Percentiles rank a stretch among this genome's conserved stretches.
These are phyloP conservation scores for Thermoascus crustaceus DNA, from an alignment of 2,329 filamentous ascomycete genomes.

Conservation along the genomic window DNA sequence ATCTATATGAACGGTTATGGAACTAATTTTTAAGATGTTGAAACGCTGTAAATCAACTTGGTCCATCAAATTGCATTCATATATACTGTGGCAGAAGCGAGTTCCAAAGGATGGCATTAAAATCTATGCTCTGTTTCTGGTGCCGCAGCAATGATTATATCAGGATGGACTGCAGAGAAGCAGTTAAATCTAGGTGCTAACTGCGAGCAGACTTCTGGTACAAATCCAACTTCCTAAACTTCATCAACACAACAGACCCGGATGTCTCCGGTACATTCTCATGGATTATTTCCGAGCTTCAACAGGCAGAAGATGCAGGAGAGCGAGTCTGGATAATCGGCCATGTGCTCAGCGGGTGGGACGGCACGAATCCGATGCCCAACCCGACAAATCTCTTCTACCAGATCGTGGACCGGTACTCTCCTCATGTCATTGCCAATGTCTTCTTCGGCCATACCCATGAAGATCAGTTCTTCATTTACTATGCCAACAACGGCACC, in stretches of 20 bases:
- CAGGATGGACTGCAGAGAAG: too few relatives aligned
- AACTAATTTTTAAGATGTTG: too few relatives aligned
- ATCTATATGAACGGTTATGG: too few relatives aligned
- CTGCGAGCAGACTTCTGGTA: constrained; percentile 18
- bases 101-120: too few relatives aligned
- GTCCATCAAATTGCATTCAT: too few relatives aligned
- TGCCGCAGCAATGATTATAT: too few relatives aligned
- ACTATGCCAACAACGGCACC: constrained; percentile 47
- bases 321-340: constrained; percentile 50
- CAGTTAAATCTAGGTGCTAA: too few relatives aligned
- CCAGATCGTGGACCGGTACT: constrained; percentile 48
- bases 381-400: constrained; percentile 49
- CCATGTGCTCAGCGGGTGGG: constrained; percentile 50
- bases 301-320: constrained; percentile 43
- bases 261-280: constrained; percentile 43
- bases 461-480: constrained; percentile 48
- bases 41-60: too few relatives aligned
- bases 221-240: constrained; percentile 39
- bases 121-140: too few relatives aligned
- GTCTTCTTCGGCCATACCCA: constrained; percentile 50
- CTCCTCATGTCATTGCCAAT: constrained; percentile 47
- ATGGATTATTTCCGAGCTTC: constrained; percentile 46
- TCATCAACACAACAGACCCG: constrained; percentile 45
- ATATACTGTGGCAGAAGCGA: too few relatives aligned
- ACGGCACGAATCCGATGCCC: constrained; percentile 46